Percentiles rank a stretch among this genome's conserved stretches.
Evolutionary conservation across 331 rosid genomes (phyloP).

Genomic region (Rhamnella rubrinervis): DNA sequence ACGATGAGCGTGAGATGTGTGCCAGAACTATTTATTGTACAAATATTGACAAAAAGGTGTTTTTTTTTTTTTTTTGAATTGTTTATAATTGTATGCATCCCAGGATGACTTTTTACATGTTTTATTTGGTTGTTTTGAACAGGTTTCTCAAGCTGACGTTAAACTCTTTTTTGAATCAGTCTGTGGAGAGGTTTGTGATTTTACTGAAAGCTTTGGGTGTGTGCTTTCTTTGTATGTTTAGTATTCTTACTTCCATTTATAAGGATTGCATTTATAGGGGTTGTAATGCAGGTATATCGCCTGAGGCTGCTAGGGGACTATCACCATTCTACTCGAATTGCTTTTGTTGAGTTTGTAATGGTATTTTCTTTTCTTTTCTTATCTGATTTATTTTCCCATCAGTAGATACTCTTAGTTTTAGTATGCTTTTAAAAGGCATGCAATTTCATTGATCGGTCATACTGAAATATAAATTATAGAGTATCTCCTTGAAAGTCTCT

Average conservation of each 20-base stretch:
- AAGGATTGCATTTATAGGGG: conserved; percentile 6
- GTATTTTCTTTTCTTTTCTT: conserved; percentile 21
- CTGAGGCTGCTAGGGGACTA: conserved; percentile 54
- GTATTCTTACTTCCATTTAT: not conserved
- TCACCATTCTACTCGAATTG: conserved; percentile 56
- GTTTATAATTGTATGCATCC: not conserved
- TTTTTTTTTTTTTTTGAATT: conserved; percentile 3
- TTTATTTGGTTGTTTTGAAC: conserved; percentile 3
- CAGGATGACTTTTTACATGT: not conserved
- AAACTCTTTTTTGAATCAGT: conserved; percentile 42
- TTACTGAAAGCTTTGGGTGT: conserved; percentile 5
- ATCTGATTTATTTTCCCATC: too few species aligned
- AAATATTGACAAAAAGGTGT: conserved; percentile 44
- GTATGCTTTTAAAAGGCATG: too few species aligned
- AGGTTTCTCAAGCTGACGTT: conserved; percentile 46
- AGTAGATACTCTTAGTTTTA: too few species aligned
- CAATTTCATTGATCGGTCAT: too few species aligned
- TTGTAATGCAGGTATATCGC: conserved; percentile 44
- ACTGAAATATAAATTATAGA: too few species aligned
- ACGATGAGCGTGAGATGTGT: conserved; percentile 47
- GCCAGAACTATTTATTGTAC: conserved; percentile 45
- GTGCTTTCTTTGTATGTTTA: not conserved
- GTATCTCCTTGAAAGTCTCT: too few species aligned
- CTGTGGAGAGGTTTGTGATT: conserved; percentile 46
- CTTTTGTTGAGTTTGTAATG: conserved; percentile 56